Percentiles rank a stretch among this genome's conserved stretches.
phyloP scores from a whole-genome alignment of 129 eudicot genomes.

The Dittrichia graveolens region DNA sequence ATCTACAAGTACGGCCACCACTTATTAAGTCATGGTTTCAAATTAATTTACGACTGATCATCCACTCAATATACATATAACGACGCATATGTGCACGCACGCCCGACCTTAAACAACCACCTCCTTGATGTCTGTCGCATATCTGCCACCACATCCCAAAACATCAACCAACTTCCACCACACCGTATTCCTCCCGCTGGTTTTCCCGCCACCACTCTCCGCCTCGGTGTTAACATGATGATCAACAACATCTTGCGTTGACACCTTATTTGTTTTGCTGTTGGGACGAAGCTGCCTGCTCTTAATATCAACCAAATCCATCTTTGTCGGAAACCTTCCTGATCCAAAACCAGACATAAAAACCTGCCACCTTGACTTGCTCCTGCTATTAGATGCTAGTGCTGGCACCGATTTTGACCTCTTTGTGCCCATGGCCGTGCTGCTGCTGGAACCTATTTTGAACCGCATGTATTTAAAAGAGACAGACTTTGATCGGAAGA shows the following conservation, averaged over 20 bases:
- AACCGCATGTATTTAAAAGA: slow-evolving; percentile 39
- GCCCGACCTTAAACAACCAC: neutral
- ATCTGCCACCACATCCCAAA: slow-evolving; percentile 53
- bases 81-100: too few species aligned
- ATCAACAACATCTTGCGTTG: neutral
- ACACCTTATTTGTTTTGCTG: slow-evolving; percentile 15
- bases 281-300: slow-evolving; percentile 38
- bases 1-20: too few species aligned
- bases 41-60: too few species aligned
- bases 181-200: slow-evolving; percentile 18
- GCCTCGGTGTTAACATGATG: neutral
- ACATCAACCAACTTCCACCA: slow-evolving; percentile 51
- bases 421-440: neutral
- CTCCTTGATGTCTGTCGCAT: slow-evolving; percentile 21
- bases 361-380: slow-evolving; percentile 54
- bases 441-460: slow-evolving; percentile 23
- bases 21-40: too few species aligned
- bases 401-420: slow-evolving; percentile 34
- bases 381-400: slow-evolving; percentile 41
- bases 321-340: slow-evolving; percentile 36
- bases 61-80: too few species aligned
- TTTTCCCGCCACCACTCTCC: slow-evolving; percentile 10
- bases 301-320: slow-evolving; percentile 53
- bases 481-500: slow-evolving; percentile 33
- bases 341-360: slow-evolving; percentile 43